Evolutionary conservation across 2,329 filamentous ascomycete species (phyloP), one percentile per base, ranked within the genome.

Genomic region (Furcasterigmium sp.): DNA sequence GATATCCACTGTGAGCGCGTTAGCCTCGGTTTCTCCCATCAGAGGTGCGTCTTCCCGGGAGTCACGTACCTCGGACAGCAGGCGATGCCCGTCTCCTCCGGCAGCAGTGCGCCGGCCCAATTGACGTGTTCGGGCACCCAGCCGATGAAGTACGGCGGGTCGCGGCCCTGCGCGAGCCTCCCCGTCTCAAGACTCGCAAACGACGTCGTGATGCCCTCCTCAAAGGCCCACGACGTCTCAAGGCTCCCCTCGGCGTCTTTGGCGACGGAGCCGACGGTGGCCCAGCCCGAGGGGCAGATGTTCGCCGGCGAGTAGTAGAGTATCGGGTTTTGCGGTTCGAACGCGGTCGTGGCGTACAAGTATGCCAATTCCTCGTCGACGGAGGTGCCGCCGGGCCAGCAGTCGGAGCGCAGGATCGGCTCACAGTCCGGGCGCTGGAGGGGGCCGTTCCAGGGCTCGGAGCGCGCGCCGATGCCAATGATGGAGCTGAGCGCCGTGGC

Each of bases 11-110:
- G n/a, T n/a, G n/a, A n/a, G n/a, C n/a, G n/a, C n/a, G n/a, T n/a
- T n/a, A n/a, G n/a, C n/a, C n/a, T n/a, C n/a, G n/a, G n/a, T n/a
- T n/a, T n/a, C n/a, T n/a, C n/a, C n/a, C n/a, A n/a, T n/a, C n/a
- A n/a, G n/a, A n/a, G n/a, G n/a, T n/a, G n/a, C n/a, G n/a, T n/a
- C n/a, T n/a, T n/a, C n/a, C n/a, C n/a, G n/a, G n/a, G n/a, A n/a
- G n/a, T n/a, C n/a, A n/a, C n/a, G n/a, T n/a, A 53, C 54, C 46
- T 56, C 3, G 49, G 52, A 17, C 51, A 57, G 37, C 52, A 57
- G 21, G 39, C 56, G 6, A 46, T 48, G 7, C 55, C 13, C 14
- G 53, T 53, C 21, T 56, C 56, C 13, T 47, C 46, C 8, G 48
- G 35, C 7, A 46, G 46, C 11, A 56, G 34, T 18, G 39, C 18